Base-by-base conservation (phyloP, 306 rosid species). In the Trifolium repens region DNA sequence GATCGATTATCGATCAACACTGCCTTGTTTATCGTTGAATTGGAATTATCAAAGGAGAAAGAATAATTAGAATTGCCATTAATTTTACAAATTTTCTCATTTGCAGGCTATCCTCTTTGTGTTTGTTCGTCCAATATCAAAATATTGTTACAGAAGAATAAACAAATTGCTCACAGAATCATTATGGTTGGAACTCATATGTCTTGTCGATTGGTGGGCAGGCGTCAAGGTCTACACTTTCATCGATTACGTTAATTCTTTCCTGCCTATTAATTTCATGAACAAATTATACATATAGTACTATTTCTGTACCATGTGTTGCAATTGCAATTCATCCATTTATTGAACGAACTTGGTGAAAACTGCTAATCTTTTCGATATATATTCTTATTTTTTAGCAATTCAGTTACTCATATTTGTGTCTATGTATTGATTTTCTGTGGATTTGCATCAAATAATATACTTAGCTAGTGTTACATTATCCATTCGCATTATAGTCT, bases 121-220 rank as follows among this genome's bases (percentile, higher is more conserved):
- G 67, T 85, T 88, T 70, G 64, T 94, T 71, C 91, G 93, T 71
- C 97, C 98, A 8, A 2, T 91, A 14, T 87, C 98, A 58, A 91
- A 77, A 83, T 77, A 43, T 27, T 54, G 58, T 54, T 85, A 85
- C 64, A 86, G 91, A 80, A 94, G 71, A 83, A 76, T 87, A 73
- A 91, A 94, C 85, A 90, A 86, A 87, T 75, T 82, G 74, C 84
- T 91, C 43, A 88, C 89, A 30, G 96, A 94, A 80, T 79, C 84
- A 69, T 76, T 94, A 62, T 91, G 98, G 98, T 75, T 94, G 79
- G 90, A 94, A 74, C 91, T 90, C 79, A 73, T 91, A 73, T 94
- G 94, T 87, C 94, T 94, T 30, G 58, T 91, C 73, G 96, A 94
- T 86, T 94, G 98, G 98, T 90, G 98, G 97, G 94, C 91, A 12